These are phyloP conservation scores for Sistotremastrum niveocremeum DNA, from an alignment of 768 basidiomycete genomes.

Conservation along the genomic window DNA sequence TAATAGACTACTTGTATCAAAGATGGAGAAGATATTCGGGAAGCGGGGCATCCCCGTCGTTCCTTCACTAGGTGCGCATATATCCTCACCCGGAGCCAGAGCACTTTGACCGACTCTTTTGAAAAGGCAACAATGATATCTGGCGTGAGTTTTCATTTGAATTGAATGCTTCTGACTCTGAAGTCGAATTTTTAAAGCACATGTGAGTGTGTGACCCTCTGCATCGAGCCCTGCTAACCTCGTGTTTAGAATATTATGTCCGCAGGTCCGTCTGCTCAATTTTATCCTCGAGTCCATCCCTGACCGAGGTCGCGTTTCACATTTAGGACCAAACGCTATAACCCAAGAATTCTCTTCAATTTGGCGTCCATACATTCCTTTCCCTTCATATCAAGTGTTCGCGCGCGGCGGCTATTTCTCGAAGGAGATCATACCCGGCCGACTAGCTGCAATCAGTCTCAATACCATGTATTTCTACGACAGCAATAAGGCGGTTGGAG, in stretches of 20 bases:
- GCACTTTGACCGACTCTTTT: background rate
- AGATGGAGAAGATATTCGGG: conserved; percentile 64
- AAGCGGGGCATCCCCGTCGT: conserved; percentile 63
- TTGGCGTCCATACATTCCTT: conserved; percentile 73
- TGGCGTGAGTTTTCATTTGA: conserved; percentile 47
- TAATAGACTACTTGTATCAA: conserved; percentile 49
- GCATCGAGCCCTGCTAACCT: conserved; percentile 3
- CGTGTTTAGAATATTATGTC: conserved; percentile 45
- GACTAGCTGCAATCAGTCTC: conserved; percentile 67
- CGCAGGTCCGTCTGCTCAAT: conserved; percentile 30
- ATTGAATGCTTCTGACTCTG: conserved; percentile 2
- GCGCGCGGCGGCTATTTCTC: conserved; percentile 80
- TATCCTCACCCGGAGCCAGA: background rate
- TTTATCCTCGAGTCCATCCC: too few relatives aligned
- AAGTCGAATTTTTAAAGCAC: conserved; percentile 27
- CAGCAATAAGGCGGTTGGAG: conserved; percentile 75
- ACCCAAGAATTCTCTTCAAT: conserved; percentile 33
- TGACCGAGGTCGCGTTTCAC: background rate
- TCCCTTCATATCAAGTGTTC: conserved; percentile 67
- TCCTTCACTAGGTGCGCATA: conserved; percentile 54
- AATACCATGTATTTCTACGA: conserved; percentile 91
- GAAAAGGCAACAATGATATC: conserved; percentile 77
- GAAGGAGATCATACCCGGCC: conserved; percentile 62
- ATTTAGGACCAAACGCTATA: conserved; percentile 4
- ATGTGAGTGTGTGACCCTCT: conserved; percentile 28